Evolutionary conservation across 805 yeast genomes (phyloP).

Genomic region (Hanseniaspora guilliermondii): DNA sequence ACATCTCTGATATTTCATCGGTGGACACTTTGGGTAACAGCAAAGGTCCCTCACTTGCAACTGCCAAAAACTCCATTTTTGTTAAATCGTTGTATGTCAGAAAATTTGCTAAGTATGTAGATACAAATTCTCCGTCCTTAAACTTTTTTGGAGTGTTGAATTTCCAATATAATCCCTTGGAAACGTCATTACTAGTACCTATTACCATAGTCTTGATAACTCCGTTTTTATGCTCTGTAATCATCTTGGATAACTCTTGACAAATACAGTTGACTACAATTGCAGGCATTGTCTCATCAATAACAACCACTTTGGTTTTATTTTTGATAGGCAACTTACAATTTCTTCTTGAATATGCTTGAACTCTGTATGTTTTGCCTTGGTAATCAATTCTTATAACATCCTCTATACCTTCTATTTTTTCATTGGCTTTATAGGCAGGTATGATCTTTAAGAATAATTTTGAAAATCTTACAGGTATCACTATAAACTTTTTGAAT

Average conservation of each 20-base stretch:
- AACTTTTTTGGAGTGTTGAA: not conserved
- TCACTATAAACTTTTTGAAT: slow-evolving; percentile 3
- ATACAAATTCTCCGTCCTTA: slow-evolving; percentile 36
- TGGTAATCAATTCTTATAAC: not conserved
- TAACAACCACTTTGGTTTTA: slow-evolving; percentile 2
- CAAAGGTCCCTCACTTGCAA: slow-evolving; percentile 51
- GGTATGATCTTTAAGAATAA: not conserved
- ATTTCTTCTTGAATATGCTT: slow-evolving; percentile 4
- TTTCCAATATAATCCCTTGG: not conserved
- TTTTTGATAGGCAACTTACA: slow-evolving; percentile 1
- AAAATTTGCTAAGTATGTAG: slow-evolving; percentile 44
- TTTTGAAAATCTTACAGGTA: not conserved
- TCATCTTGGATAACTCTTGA: not conserved
- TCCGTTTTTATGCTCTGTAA: not conserved
- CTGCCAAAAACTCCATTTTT: slow-evolving; percentile 16
- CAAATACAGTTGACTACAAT: slow-evolving; percentile 3
- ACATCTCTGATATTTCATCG: slow-evolving; percentile 22
- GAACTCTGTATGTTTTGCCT: not conserved
- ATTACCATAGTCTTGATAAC: not conserved
- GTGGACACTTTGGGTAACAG: slow-evolving; percentile 43
- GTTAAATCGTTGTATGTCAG: slow-evolving; percentile 20
- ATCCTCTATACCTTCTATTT: not conserved
- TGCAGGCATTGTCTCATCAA: slow-evolving; percentile 11
- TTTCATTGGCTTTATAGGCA: not conserved
- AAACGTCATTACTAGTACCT: slow-evolving; percentile 3